Percentiles rank a stretch among this genome's conserved stretches.
Evolutionary conservation across 768 basidiomycete genomes (phyloP).

Genomic region (Pleurotus tuoliensis): DNA sequence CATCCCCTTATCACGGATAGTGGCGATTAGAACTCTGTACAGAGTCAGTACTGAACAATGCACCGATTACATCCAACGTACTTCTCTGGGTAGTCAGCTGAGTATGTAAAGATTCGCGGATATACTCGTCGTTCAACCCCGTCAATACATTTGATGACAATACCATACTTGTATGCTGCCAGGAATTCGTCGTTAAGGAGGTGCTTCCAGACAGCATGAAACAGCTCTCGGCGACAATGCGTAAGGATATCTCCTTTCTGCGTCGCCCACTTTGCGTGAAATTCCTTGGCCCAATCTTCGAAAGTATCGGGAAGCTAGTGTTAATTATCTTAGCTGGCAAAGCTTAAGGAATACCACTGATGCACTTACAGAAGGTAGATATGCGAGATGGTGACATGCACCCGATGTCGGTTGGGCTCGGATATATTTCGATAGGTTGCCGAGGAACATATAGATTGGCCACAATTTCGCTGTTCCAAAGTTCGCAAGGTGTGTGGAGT

Average conservation of each 20-base stretch:
- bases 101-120: constrained; percentile 24
- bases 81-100: constrained; percentile 32
- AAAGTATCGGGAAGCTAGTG: not conserved
- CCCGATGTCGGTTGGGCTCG: constrained; percentile 21
- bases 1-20: constrained; percentile 19
- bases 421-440: constrained; percentile 37
- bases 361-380: constrained; percentile 31
- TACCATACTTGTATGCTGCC: constrained; percentile 22
- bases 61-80: no score
- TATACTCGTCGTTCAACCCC: constrained; percentile 22
- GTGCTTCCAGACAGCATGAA: constrained; percentile 28
- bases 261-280: not conserved
- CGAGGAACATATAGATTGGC: constrained; percentile 39
- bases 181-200: constrained; percentile 23
- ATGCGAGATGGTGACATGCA: constrained; percentile 31
- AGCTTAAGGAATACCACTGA: no score
- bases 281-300: not conserved
- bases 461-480: constrained; percentile 33
- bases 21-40: constrained; percentile 15
- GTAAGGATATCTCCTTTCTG: constrained; percentile 13
- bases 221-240: constrained; percentile 27
- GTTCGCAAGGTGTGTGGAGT: constrained; percentile 15
- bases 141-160: constrained; percentile 25
- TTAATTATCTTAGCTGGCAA: no score
- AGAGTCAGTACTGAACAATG: not conserved